These are phyloP conservation scores for Backusella tarrabulga DNA, from an alignment of 192 early-diverging fungal species.

Conservation along the genomic window DNA sequence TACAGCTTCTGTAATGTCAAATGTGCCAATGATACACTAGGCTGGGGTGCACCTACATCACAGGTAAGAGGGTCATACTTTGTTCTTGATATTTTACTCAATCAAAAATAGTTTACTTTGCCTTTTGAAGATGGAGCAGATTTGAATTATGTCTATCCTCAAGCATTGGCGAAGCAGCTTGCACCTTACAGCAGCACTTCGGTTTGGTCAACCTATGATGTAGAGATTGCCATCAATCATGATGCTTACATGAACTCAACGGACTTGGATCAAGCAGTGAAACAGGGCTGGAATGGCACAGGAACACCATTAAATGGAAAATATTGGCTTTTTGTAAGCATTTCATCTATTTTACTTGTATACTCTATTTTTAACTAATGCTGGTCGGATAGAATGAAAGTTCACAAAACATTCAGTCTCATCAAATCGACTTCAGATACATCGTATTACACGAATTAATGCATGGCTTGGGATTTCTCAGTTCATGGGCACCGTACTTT, in stretches of 20 bases:
- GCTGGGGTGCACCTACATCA: constrained; percentile 4
- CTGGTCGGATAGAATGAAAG: not conserved
- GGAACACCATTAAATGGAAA: constrained; percentile 22
- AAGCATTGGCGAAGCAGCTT: constrained; percentile 36
- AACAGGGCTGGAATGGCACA: constrained; percentile 31
- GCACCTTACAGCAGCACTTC: constrained; percentile 21
- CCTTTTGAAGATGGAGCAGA: constrained; percentile 31
- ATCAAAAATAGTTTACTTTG: constrained; percentile 26
- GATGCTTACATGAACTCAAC: constrained; percentile 27
- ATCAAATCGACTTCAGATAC: constrained; percentile 34
- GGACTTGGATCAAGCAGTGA: constrained; percentile 6
- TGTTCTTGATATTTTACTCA: not conserved
- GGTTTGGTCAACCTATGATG: constrained; percentile 27
- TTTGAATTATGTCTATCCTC: constrained; percentile 34
- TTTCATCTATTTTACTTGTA: not conserved
- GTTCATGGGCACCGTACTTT: constrained; percentile 34
- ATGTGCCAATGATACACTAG: constrained; percentile 13
- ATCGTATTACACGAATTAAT: constrained; percentile 30
- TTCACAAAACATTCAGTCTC: constrained; percentile 7
- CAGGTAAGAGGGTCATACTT: not conserved
- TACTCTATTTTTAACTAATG: not conserved
- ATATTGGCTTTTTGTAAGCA: constrained; percentile 31
- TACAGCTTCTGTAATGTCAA: not conserved
- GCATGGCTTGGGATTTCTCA: constrained; percentile 33
- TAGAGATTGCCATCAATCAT: constrained; percentile 34